Conservation (phyloP, 2,329 filamentous ascomycete genomes). For the Pyrenochaeta sp. region DNA sequence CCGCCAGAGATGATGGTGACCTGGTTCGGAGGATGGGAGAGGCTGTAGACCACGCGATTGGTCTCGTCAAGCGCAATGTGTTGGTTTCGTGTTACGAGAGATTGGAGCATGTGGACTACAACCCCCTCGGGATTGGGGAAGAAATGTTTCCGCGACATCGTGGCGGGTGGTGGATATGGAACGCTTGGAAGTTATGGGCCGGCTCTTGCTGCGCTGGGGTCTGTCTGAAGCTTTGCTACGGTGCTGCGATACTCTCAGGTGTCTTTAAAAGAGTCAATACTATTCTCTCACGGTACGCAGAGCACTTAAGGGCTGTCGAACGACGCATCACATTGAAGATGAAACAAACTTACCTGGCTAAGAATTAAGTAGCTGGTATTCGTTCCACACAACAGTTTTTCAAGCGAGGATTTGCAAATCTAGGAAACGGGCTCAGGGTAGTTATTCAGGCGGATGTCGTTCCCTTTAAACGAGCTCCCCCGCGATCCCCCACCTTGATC, state of each 20-base stretch:
- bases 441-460: slow-evolving; percentile 14
- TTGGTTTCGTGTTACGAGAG: slow-evolving; percentile 56
- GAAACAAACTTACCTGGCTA: too few species aligned
- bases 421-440: neutral
- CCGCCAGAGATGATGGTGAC: slow-evolving; percentile 59
- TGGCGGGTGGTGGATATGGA: slow-evolving; percentile 5
- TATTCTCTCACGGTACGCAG: neutral
- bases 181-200: neutral
- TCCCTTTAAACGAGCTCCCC: slow-evolving; percentile 33
- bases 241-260: neutral
- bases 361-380: too few species aligned
- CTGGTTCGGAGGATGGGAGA: slow-evolving; percentile 53
- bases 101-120: slow-evolving; percentile 59
- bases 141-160: slow-evolving; percentile 65
- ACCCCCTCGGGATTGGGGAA: slow-evolving; percentile 61
- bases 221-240: neutral
- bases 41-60: slow-evolving; percentile 60
- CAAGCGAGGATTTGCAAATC: too few species aligned
- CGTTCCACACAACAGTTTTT: too few species aligned
- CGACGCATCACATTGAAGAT: too few species aligned
- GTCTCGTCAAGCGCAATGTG: slow-evolving; percentile 55
- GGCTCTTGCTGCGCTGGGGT: neutral
- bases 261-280: neutral
- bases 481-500: slow-evolving; percentile 32
- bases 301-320: neutral